These are phyloP conservation scores for Gremmenia infestans DNA, from an alignment of 2,329 filamentous ascomycete genomes.

Conservation along the genomic window DNA sequence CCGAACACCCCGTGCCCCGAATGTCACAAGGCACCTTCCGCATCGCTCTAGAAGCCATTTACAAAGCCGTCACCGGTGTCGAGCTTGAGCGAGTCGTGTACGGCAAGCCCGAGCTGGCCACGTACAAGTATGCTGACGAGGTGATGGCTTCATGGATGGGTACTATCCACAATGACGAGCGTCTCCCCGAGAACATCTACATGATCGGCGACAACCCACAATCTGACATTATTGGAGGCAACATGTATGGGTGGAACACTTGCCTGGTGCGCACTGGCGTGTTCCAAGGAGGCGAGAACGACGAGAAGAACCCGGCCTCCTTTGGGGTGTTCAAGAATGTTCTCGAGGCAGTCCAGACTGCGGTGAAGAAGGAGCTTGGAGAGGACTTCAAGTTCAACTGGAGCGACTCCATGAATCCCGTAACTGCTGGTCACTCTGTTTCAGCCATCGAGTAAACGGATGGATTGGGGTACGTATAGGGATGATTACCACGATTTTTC, in stretches of 20 bases:
- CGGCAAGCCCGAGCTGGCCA: conserved; percentile 68
- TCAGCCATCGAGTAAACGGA: conserved; percentile 49
- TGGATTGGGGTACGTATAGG: background rate
- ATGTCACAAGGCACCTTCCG: conserved; percentile 74
- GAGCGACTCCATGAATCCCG: conserved; percentile 65
- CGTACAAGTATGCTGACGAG: conserved; percentile 76
- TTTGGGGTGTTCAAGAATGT: conserved; percentile 74
- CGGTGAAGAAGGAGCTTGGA: conserved; percentile 65
- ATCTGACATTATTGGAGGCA: conserved; percentile 69
- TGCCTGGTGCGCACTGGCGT: conserved; percentile 74
- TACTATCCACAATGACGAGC: conserved; percentile 67
- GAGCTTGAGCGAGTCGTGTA: conserved; percentile 73
- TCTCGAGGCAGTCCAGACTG: conserved; percentile 63
- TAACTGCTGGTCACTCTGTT: conserved; percentile 47
- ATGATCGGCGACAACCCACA: conserved; percentile 74
- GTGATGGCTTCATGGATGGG: conserved; percentile 72
- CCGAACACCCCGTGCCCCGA: conserved; percentile 59
- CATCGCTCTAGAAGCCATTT: conserved; percentile 69
- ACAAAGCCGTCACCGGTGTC: conserved; percentile 62
- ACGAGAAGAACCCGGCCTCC: conserved; percentile 70
- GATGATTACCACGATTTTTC: conserved; percentile 1
- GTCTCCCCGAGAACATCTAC: conserved; percentile 64
- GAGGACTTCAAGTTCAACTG: conserved; percentile 70
- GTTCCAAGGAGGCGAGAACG: conserved; percentile 72
- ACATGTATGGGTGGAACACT: conserved; percentile 80